Base-by-base conservation (phyloP, 192 early-diverging fungal species). In the Podila epicladia region DNA sequence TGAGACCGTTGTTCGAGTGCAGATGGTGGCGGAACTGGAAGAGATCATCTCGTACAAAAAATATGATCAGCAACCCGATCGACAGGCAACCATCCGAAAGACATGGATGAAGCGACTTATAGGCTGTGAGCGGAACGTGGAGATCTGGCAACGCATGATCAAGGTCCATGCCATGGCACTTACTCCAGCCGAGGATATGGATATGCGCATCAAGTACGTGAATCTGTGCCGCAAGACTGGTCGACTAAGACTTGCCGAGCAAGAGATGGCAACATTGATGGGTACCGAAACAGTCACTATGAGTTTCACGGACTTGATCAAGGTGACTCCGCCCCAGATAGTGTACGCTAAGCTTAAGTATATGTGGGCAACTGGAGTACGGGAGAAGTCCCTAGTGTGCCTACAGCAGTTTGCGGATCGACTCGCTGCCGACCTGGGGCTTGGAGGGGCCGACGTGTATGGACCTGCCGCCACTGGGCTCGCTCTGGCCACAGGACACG, bases 21-120 rank as follows among this genome's bases (percentile, higher is more conserved):
- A 99, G 83, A 94, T 99, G 97, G 91, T 98, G 71, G 94, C 96
- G 0, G 98, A 99, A 75, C 83, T 99, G 45, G 98, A 99, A 73
- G 98, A 99, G 78, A 94, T 97, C 59, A 96, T 99, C 31, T 82
- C 87, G 0, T 99, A 96, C 76, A 97, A 96, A 71, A 88, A 91
- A 41, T 84, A 90, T 8, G 86, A 91, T 20, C 90, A 97, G 53
- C 91, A 96, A 37, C 88, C 90, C 0, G 90, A 97, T 59, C 86
- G 92, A 3, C 88, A 90, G 64, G 82, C 72, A 9, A 86, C 89
- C 0, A 97, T 99, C 31, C 85, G 94, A 35, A 89, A 89, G 64
- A 96, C 97, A 0, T 99, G 98, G 98, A 94, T 92, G 87, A 83
- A 86, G 35, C 74, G 97, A 29, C 82, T 99, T n/a, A 84, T 91